These are phyloP conservation scores for Malassezia equina DNA, from an alignment of 1,284 basidiomycete genomes.

Conservation along the genomic window DNA sequence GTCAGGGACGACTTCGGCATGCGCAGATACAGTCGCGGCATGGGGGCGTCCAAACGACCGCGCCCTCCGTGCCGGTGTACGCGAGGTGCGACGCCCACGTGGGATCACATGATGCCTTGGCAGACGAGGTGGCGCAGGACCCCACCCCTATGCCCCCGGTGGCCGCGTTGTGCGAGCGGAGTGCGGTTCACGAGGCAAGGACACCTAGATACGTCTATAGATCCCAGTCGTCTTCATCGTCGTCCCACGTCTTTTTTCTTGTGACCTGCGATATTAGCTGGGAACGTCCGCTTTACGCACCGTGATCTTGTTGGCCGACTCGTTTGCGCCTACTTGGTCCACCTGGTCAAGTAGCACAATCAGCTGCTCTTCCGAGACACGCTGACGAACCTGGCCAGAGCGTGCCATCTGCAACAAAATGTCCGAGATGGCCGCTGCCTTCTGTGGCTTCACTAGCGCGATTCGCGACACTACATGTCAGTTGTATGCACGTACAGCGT, in stretches of 20 bases:
- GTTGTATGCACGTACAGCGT: slow-evolving; percentile 61
- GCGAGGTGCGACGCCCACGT: neutral
- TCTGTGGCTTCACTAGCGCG: slow-evolving; percentile 76
- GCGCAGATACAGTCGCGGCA: slow-evolving; percentile 34
- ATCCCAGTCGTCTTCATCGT: slow-evolving; percentile 17
- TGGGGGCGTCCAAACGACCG: slow-evolving; percentile 2
- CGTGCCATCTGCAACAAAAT: slow-evolving; percentile 83
- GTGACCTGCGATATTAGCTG: neutral
- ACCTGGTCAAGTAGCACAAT: slow-evolving; percentile 89
- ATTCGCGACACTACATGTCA: slow-evolving; percentile 69
- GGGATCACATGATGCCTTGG: neutral
- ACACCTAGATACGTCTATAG: slow-evolving; percentile 4
- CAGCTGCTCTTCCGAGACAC: slow-evolving; percentile 76
- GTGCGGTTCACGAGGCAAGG: neutral
- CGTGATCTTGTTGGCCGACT: slow-evolving; percentile 34
- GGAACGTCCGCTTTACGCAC: slow-evolving; percentile 20
- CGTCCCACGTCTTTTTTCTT: slow-evolving; percentile 14
- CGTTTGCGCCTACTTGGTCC: slow-evolving; percentile 31
- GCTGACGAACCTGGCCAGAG: slow-evolving; percentile 73
- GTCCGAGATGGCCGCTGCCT: slow-evolving; percentile 74
- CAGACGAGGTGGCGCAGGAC: too few species aligned
- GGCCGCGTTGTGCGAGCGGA: too few species aligned
- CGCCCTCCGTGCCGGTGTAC: too few species aligned
- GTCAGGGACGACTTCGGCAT: slow-evolving; percentile 32
- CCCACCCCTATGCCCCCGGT: too few species aligned